phyloP scores from a whole-genome alignment of 2,329 filamentous ascomycete genomes.

The Venturia aucupariae region DNA sequence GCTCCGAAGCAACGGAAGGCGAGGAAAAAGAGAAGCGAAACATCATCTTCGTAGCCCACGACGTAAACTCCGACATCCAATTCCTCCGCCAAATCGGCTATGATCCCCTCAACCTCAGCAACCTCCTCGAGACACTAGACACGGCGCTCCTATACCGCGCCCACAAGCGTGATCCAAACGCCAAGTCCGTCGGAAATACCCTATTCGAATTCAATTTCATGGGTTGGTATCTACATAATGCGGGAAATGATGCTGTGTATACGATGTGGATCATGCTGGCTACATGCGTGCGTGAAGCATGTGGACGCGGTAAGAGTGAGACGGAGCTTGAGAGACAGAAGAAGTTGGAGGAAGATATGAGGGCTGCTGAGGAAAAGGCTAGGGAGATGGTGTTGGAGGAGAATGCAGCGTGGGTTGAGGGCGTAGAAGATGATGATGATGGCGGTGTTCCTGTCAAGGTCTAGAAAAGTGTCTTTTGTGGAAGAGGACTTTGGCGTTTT shows the following conservation, averaged over 20 bases:
- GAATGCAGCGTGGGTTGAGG: background rate
- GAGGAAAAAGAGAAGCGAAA: slow-evolving; percentile 39
- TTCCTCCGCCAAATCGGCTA: slow-evolving; percentile 60
- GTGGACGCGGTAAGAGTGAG: background rate
- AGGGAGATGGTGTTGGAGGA: slow-evolving; percentile 5
- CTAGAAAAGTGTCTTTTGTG: background rate
- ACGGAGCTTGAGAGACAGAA: slow-evolving; percentile 7
- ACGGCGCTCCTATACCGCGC: slow-evolving; percentile 62
- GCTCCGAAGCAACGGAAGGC: background rate
- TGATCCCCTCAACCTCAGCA: slow-evolving; percentile 43
- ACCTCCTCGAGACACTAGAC: slow-evolving; percentile 59
- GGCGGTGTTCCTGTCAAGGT: slow-evolving; percentile 4
- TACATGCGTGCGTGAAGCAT: slow-evolving; percentile 42
- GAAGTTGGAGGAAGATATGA: slow-evolving; percentile 1
- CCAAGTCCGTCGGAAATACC: slow-evolving; percentile 50
- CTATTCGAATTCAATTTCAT: slow-evolving; percentile 55
- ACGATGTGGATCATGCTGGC: slow-evolving; percentile 66
- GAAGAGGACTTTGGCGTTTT: background rate
- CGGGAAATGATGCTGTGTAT: slow-evolving; percentile 75
- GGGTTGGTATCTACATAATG: slow-evolving; percentile 68
- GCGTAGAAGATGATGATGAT: background rate
- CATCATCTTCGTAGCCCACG: slow-evolving; percentile 73
- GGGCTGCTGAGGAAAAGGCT: slow-evolving; percentile 1
- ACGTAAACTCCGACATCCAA: slow-evolving; percentile 55
- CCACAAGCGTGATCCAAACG: slow-evolving; percentile 44